A percentile compares a stretch with the other conserved stretches of the same genome.
Conservation (phyloP, 2,329 filamentous ascomycete genomes). For the Pseudocercospora fuligena region DNA sequence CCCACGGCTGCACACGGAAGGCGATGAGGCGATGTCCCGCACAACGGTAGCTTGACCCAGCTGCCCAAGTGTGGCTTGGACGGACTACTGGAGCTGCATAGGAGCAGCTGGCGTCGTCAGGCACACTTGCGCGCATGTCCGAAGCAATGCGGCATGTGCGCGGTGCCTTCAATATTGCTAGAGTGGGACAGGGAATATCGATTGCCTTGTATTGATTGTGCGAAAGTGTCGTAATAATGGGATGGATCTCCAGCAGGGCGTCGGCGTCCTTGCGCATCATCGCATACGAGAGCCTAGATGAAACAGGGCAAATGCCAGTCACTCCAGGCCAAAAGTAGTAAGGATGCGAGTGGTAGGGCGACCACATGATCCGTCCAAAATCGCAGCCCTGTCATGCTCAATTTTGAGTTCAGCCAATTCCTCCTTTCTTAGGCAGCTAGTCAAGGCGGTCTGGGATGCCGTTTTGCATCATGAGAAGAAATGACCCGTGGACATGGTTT, state of each 20-base stretch:
- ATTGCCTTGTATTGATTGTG: conserved; percentile 10
- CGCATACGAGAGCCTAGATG: conserved; percentile 10
- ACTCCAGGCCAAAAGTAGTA: conserved; percentile 8
- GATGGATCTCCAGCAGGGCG: conserved; percentile 5
- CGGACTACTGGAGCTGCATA: conserved; percentile 8
- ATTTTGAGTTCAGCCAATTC: conserved; percentile 15
- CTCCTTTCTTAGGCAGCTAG: conserved; percentile 27
- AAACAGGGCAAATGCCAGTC: conserved; percentile 9
- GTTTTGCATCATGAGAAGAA: conserved; percentile 35
- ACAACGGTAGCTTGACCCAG: conserved; percentile 11
- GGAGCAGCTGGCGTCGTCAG: conserved; percentile 11
- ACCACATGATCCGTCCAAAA: conserved; percentile 8
- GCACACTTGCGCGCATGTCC: conserved; percentile 13
- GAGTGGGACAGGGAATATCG: conserved; percentile 12
- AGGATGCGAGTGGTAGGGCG: conserved; percentile 21
- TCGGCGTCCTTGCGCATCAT: background rate
- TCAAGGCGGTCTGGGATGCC: conserved; percentile 21
- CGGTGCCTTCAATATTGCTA: conserved; percentile 4
- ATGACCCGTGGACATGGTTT: conserved; percentile 28
- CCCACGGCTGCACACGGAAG: conserved; percentile 20
- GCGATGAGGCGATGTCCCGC: conserved; percentile 16
- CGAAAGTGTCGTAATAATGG: conserved; percentile 4
- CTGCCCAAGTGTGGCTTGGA: conserved; percentile 18
- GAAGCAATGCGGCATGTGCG: conserved; percentile 13
- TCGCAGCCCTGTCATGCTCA: conserved; percentile 7